These are phyloP conservation scores for Cryptococcus amylolentus DNA, from an alignment of 1,284 basidiomycete genomes.

Conservation along the genomic window DNA sequence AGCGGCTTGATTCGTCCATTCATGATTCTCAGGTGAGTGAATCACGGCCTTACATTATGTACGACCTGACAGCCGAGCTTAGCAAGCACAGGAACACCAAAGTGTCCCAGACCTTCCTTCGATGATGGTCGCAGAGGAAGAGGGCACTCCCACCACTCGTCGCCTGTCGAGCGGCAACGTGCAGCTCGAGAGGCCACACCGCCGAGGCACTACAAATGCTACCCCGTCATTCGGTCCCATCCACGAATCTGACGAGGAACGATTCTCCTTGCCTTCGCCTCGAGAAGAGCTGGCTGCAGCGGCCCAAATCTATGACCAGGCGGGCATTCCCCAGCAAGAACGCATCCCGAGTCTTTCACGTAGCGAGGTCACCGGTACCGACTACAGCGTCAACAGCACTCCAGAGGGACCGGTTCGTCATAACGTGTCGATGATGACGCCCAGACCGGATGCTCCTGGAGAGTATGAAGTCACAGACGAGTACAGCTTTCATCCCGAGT, in stretches of 20 bases:
- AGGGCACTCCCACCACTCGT: constrained; percentile 23
- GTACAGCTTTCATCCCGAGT: constrained; percentile 3
- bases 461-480: constrained; percentile 17
- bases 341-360: constrained; percentile 43
- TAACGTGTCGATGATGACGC: constrained; percentile 16
- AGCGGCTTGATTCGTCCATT: constrained; percentile 20
- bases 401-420: constrained; percentile 33
- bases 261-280: not conserved
- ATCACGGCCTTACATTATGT: not conserved
- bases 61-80: not conserved
- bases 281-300: not conserved
- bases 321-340: constrained; percentile 11
- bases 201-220: constrained; percentile 11
- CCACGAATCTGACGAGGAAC: not conserved
- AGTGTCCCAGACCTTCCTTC: constrained; percentile 13
- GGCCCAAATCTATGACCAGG: not conserved
- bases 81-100: constrained; percentile 6
- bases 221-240: constrained; percentile 3
- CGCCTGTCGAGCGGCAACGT: constrained; percentile 24
- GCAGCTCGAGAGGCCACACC: constrained; percentile 20
- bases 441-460: constrained; percentile 10
- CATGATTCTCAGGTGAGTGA: constrained; percentile 20
- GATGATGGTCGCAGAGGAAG: constrained; percentile 7
- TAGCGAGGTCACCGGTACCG: constrained; percentile 37
- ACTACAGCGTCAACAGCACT: constrained; percentile 37